Percentiles rank a stretch among this genome's conserved stretches.
These are phyloP conservation scores for Acrodontium crateriforme DNA, from an alignment of 2,329 filamentous ascomycete genomes.

Conservation along the genomic window DNA sequence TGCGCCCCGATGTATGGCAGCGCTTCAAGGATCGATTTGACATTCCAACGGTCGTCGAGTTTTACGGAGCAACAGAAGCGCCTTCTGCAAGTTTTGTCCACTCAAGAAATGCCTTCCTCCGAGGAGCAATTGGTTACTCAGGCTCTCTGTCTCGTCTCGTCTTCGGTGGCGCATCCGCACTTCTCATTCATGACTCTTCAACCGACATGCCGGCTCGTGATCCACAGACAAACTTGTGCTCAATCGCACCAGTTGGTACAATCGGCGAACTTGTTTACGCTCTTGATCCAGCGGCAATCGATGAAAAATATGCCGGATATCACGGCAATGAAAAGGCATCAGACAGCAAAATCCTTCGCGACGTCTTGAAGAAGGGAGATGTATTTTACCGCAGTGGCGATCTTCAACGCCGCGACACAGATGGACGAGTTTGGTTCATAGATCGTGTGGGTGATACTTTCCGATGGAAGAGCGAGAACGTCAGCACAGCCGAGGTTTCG, in stretches of 20 bases:
- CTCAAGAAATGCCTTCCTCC: slow-evolving; percentile 55
- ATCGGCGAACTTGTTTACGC: slow-evolving; percentile 63
- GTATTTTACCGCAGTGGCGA: slow-evolving; percentile 80
- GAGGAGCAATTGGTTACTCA: slow-evolving; percentile 65
- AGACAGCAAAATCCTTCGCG: slow-evolving; percentile 56
- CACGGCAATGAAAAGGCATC: slow-evolving; percentile 60
- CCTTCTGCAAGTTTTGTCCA: slow-evolving; percentile 57
- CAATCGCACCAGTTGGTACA: slow-evolving; percentile 41
- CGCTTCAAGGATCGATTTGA: slow-evolving; percentile 60
- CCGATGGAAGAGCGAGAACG: slow-evolving; percentile 38
- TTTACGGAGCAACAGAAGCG: slow-evolving; percentile 35
- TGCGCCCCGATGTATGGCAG: slow-evolving; percentile 66
- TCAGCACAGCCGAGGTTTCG: slow-evolving; percentile 34
- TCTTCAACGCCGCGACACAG: slow-evolving; percentile 53
- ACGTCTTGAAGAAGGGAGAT: slow-evolving; percentile 63
- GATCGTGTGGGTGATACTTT: slow-evolving; percentile 56
- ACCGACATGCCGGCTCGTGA: slow-evolving; percentile 56
- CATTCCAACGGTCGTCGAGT: slow-evolving; percentile 23
- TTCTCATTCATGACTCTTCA: slow-evolving; percentile 59
- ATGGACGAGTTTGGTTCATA: slow-evolving; percentile 65
- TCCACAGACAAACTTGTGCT: slow-evolving; percentile 55
- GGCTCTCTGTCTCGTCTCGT: slow-evolving; percentile 48
- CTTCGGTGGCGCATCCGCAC: slow-evolving; percentile 36
- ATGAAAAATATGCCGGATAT: slow-evolving; percentile 65
- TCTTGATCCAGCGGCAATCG: slow-evolving; percentile 52